These are phyloP conservation scores for Corniculantispora saksenae DNA, from an alignment of 2,329 filamentous ascomycete species.

Conservation along the genomic window DNA sequence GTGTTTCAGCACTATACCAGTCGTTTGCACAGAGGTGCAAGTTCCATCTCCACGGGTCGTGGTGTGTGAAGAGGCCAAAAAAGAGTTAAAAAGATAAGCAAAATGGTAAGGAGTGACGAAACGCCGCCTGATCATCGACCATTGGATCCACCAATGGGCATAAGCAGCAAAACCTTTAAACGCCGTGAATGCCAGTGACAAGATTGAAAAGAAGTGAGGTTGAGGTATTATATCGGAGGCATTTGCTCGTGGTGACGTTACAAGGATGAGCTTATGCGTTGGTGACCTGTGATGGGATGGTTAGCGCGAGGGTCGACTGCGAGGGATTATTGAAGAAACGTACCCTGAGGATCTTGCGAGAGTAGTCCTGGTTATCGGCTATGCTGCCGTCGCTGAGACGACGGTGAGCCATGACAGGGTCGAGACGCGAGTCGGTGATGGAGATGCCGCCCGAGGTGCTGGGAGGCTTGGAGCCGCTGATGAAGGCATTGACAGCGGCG, in stretches of 20 bases:
- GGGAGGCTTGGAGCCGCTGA: conserved; percentile 63
- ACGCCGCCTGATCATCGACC: conserved; percentile 39
- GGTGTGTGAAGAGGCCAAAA: neutral
- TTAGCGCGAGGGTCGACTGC: too few species aligned
- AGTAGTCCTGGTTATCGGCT: conserved; percentile 96
- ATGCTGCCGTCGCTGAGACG: conserved; percentile 94
- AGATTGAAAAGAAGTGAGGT: conserved; percentile 18
- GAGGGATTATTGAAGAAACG: too few species aligned
- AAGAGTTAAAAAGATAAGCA: conserved; percentile 29
- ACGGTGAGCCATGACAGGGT: conserved; percentile 80
- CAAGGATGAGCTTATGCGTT: conserved; percentile 51
- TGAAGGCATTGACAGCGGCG: conserved; percentile 76
- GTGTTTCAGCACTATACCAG: neutral
- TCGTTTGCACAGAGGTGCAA: conserved; percentile 24
- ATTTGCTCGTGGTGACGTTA: conserved; percentile 25
- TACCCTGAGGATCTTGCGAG: conserved; percentile 88
- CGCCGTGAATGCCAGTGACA: conserved; percentile 44
- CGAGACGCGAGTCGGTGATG: conserved; percentile 80
- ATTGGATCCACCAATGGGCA: conserved; percentile 37
- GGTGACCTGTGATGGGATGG: too few species aligned
- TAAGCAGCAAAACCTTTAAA: conserved; percentile 42
- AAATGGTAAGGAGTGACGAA: conserved; percentile 27
- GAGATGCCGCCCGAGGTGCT: conserved; percentile 66
- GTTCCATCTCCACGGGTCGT: conserved; percentile 38
- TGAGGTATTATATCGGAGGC: conserved; percentile 22